phyloP scores from a whole-genome alignment of 2,329 filamentous ascomycete genomes.

The Elsinoe batatas region DNA sequence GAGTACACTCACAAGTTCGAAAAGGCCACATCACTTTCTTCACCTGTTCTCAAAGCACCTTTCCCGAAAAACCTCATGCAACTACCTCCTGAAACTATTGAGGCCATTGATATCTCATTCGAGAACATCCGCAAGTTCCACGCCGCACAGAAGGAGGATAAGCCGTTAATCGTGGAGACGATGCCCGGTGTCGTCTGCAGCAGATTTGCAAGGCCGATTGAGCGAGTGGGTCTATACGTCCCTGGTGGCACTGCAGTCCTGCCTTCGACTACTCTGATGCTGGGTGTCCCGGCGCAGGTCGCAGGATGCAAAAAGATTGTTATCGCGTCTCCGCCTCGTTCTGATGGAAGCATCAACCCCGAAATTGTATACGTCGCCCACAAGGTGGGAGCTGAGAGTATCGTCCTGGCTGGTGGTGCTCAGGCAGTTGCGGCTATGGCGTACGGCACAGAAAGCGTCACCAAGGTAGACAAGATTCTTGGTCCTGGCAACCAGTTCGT shows the following conservation, averaged over 20 bases:
- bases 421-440: conserved; percentile 95
- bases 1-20: conserved; percentile 98
- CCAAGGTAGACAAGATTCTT: conserved; percentile 97
- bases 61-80: conserved; percentile 82
- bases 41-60: conserved; percentile 79
- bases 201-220: conserved; percentile 84
- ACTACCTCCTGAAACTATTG: conserved; percentile 68
- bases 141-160: conserved; percentile 75
- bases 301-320: conserved; percentile 94
- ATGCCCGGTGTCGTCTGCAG: conserved; percentile 97
- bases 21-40: conserved; percentile 81
- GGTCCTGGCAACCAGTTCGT: conserved; percentile 98
- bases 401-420: conserved; percentile 88
- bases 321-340: conserved; percentile 78
- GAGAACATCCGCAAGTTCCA: conserved; percentile 95
- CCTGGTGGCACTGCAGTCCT: conserved; percentile 95
- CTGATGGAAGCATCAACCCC: conserved; percentile 83
- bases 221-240: conserved; percentile 91
- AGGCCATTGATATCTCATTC: conserved; percentile 88
- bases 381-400: conserved; percentile 91
- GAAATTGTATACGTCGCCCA: conserved; percentile 97
- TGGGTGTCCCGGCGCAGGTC: conserved; percentile 94
- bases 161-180: conserved; percentile 78
- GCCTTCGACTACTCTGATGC: conserved; percentile 92
- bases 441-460: conserved; percentile 88